These are phyloP conservation scores for Neonectria punicea DNA, from an alignment of 2,329 filamentous ascomycete genomes.

Conservation along the genomic window DNA sequence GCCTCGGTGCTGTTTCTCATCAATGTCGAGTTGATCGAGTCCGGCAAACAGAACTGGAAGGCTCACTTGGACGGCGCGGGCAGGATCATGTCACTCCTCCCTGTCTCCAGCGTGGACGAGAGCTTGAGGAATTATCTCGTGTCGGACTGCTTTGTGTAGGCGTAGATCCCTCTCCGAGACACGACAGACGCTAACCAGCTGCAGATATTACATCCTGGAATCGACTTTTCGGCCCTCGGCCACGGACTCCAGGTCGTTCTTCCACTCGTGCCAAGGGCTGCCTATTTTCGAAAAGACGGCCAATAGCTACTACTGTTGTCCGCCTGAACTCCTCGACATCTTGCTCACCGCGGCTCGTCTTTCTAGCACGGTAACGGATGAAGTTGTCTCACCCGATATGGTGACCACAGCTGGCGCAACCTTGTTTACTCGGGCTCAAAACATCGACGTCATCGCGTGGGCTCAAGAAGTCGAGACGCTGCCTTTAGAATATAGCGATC, in stretches of 20 bases:
- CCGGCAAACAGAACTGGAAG: constrained; percentile 59
- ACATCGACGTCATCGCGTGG: constrained; percentile 55
- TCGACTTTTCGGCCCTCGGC: constrained; percentile 54
- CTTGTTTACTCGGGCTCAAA: constrained; percentile 51
- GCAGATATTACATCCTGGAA: constrained; percentile 57
- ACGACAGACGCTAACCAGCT: constrained; percentile 19
- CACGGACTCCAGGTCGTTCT: constrained; percentile 46
- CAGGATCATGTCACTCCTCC: constrained; percentile 55
- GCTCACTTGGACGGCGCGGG: constrained; percentile 59
- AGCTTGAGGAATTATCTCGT: constrained; percentile 57
- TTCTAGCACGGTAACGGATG: constrained; percentile 44
- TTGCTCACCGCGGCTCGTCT: constrained; percentile 56
- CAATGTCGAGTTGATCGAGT: constrained; percentile 62
- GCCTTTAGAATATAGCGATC: constrained; percentile 47
- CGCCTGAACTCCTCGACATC: constrained; percentile 56
- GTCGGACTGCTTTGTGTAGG: constrained; percentile 60
- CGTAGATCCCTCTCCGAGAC: not conserved
- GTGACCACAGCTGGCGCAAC: constrained; percentile 45
- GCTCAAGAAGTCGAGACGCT: constrained; percentile 50
- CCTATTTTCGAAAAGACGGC: constrained; percentile 53
- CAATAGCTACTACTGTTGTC: constrained; percentile 60
- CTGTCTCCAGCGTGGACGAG: constrained; percentile 46
- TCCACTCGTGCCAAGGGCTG: constrained; percentile 51
- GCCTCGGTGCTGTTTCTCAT: constrained; percentile 61
- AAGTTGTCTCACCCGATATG: constrained; percentile 44